Evolutionary conservation across 441 rosid genomes (phyloP), one percentile per base, ranked within the genome.

Genomic region (Hura crepitans): DNA sequence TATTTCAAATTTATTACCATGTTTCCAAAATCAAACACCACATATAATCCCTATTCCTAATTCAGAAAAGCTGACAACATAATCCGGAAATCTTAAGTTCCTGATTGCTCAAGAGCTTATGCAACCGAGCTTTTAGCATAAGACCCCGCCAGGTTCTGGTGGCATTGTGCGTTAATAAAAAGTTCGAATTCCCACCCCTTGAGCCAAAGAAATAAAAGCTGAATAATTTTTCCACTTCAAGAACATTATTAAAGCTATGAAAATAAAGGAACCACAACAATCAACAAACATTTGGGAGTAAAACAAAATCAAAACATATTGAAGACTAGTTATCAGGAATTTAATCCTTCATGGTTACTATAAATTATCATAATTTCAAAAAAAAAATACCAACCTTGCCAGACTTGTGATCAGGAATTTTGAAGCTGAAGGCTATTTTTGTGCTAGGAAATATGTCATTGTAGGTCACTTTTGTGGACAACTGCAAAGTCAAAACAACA

Each of bases 401-500:
- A 75, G 91, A 91, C 86, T 85, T 91, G 78, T 91, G 91, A 84
- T 91, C 92, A 51, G 97, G 97, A 74, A 89, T 79, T 73, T 72
- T 81, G 81, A 89, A 91, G 82, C 92, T 86, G 68, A 86, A 68
- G 46, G 84, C 83, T 68, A 82, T 86, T 79, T 83, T 89, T 46
- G 91, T 84, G 71, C 78, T 75, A 25, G 91, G 90, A 66, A 87
- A 68, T 45, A 85, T 72, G 72, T 85, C 86, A 77, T 77, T 80
- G 62, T 86, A 67, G 62, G 86, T 91, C 63, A 91, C 87, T 82
- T 86, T 88, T 28, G 92, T 84, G 4, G 84, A 83, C 70, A 89
- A 86, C 95, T 87, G 81, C 80, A 70, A 53, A 75, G 58, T 70
- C 20, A 50, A 57, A 39, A 71, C 13, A 31, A 10, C 17, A 30